A percentile compares a stretch with the other conserved stretches of the same genome.
Evolutionary conservation across 78 protist species (phyloP).

Genomic region (Dictyostelium capitatum): DNA sequence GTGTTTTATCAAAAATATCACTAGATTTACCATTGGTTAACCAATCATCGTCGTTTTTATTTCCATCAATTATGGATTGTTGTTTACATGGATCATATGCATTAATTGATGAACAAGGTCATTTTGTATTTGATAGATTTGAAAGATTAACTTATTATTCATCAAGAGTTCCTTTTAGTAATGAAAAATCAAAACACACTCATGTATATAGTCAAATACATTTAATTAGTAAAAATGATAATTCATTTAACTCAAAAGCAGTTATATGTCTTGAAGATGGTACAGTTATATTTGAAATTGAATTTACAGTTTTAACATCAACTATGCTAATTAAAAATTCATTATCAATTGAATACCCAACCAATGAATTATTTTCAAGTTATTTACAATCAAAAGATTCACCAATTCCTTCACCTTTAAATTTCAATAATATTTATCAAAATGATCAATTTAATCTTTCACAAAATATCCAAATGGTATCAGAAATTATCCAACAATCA

Average conservation of each 20-base stretch:
- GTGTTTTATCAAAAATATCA: not conserved
- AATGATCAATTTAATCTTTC: not conserved
- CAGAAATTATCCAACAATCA: not conserved
- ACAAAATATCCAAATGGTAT: not conserved
- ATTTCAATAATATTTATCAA: not conserved
- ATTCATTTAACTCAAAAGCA: not conserved
- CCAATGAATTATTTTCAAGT: not conserved
- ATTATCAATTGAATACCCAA: slow-evolving; percentile 16
- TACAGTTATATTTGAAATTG: slow-evolving; percentile 11
- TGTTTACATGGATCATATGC: slow-evolving; percentile 31
- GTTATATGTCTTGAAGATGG: slow-evolving; percentile 21
- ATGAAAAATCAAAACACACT: no score
- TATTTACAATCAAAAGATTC: slow-evolving; percentile 52
- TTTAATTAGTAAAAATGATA: not conserved
- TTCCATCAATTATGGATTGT: slow-evolving; percentile 38
- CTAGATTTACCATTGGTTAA: not conserved
- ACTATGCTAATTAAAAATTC: not conserved
- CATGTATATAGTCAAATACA: no score
- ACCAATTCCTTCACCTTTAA: not conserved
- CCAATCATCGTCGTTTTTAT: not conserved
- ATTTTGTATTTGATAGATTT: slow-evolving; percentile 41
- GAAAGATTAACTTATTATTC: slow-evolving; percentile 7
- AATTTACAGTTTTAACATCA: not conserved
- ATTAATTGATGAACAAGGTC: not conserved
- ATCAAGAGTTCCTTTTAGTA: not conserved